Base-by-base conservation (phyloP, 805 yeast species). In the Kazachstania taianensis region DNA sequence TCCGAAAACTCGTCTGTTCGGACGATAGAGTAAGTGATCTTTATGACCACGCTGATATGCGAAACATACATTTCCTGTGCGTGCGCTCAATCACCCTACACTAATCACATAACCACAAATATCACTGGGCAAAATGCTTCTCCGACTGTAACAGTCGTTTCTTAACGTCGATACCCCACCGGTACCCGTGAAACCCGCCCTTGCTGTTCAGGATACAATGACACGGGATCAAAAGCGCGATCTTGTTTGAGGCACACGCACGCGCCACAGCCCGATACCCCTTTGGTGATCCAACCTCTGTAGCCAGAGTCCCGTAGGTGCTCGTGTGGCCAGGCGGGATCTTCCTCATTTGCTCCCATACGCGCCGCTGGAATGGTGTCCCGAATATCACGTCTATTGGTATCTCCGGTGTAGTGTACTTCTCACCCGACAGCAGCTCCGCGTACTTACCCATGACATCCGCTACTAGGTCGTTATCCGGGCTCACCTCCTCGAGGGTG, bases 181-280 rank as follows among this genome's bases (percentile, higher is more conserved):
- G 49, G 44, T 57, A 68, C 5, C 69, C 67, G 12, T 64, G 58
- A 8, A 61, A 47, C 19, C 49, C 50, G 5, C 59, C 58, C 20
- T 41, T 39, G 5, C 48, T 46, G 10, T 61, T 53, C 15, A 65
- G 28, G 1, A 66, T 65, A 33, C 70, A 46, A 45, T 67, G 72
- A 43, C 72, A 67, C 1, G 73, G 72, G 4, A 67, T 51, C 4
- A 66, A 22, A 4, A 66, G 30, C 2, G 69, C 64, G 8, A 67
- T 43, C 18, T 51, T 53, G 43, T 67, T 67, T 14, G 62, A 52
- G 3, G 62, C 66, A 31, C 66, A 59, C 2, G 69, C 64, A 28
- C 57, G 55, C 0, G 67, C 72, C 5, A 67, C 56, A 3, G 62
- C 68, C 25, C 73, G 49, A 18, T 55, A 52, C 9, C 61, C 53